Evolutionary conservation across 2,329 filamentous ascomycete genomes (phyloP).

Genomic region (Cercospora beticola): DNA sequence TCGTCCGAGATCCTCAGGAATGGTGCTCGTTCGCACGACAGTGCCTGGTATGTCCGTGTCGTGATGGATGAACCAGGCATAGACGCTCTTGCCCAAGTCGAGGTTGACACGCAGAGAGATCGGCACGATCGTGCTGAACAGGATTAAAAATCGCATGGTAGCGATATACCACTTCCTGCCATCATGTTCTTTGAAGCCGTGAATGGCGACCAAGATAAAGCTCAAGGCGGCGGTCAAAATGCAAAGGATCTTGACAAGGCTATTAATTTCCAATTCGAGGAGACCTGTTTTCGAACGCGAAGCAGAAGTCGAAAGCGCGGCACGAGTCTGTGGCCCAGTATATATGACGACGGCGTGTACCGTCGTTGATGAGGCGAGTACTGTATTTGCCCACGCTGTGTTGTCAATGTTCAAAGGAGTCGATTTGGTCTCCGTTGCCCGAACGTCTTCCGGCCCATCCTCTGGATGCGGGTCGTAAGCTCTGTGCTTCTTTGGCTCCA

Average conservation of each 20-base stretch:
- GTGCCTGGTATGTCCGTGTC: conserved; percentile 88
- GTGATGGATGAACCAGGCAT: conserved; percentile 90
- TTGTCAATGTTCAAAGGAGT: conserved; percentile 89
- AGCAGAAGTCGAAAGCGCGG: conserved; percentile 85
- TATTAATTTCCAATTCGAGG: conserved; percentile 95
- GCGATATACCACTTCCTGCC: conserved; percentile 82
- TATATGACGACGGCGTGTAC: conserved; percentile 91
- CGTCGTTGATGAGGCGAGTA: conserved; percentile 87
- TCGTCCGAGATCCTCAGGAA: conserved; percentile 90
- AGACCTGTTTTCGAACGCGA: conserved; percentile 93
- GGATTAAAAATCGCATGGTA: conserved; percentile 94
- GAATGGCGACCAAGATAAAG: conserved; percentile 80
- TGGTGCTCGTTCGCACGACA: conserved; percentile 93
- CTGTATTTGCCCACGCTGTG: conserved; percentile 97
- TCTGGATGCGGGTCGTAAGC: conserved; percentile 47
- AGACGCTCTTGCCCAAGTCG: conserved; percentile 95
- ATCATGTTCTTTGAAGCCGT: conserved; percentile 70
- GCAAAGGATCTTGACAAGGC: conserved; percentile 92
- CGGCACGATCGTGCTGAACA: conserved; percentile 98
- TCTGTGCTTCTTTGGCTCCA: conserved; percentile 57
- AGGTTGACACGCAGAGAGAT: conserved; percentile 95
- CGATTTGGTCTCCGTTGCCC: conserved; percentile 42
- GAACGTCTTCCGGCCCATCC: conserved; percentile 5
- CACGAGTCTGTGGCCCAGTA: conserved; percentile 89
- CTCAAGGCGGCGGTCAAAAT: conserved; percentile 83